Conservation (phyloP, 2,329 filamentous ascomycete species). For the Trichoderma koningiopsis region DNA sequence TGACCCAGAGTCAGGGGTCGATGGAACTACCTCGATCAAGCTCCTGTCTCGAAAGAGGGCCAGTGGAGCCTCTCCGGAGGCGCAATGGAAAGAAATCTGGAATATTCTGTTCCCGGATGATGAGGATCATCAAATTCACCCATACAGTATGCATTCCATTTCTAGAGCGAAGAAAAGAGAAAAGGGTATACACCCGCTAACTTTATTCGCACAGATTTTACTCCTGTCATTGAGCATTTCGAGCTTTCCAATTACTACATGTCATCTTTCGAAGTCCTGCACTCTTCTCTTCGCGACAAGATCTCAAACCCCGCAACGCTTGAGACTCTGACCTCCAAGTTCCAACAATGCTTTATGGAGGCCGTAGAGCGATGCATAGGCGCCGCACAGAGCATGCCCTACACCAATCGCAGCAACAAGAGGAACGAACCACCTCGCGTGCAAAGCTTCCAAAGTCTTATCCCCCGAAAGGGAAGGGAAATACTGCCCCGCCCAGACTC, state of each 20-base stretch:
- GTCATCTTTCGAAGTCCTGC: conserved; percentile 39
- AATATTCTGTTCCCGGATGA: conserved; percentile 47
- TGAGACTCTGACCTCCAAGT: conserved; percentile 44
- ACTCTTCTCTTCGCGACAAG: conserved; percentile 40
- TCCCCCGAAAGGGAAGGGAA: conserved; percentile 33
- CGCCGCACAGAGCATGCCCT: conserved; percentile 42
- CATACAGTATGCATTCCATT: conserved; percentile 34
- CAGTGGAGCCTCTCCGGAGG: conserved; percentile 42
- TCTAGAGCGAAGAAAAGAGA: not conserved
- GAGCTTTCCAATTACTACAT: conserved; percentile 42
- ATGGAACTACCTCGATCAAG: conserved; percentile 45
- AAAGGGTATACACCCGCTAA: not conserved
- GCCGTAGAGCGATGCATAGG: conserved; percentile 42
- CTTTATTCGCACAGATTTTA: conserved; percentile 38
- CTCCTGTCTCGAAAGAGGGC: conserved; percentile 44
- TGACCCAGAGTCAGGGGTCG: conserved; percentile 45
- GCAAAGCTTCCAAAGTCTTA: conserved; percentile 29
- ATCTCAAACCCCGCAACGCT: conserved; percentile 43
- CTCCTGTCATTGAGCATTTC: conserved; percentile 47
- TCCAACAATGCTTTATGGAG: conserved; percentile 46
- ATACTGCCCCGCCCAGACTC: conserved; percentile 42
- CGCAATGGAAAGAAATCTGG: conserved; percentile 48
- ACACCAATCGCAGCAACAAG: conserved; percentile 47
- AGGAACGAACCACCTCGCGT: conserved; percentile 37
- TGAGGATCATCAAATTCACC: conserved; percentile 38